Evolutionary conservation across 129 eudicot genomes (phyloP).

Genomic region (Arctium lappa): DNA sequence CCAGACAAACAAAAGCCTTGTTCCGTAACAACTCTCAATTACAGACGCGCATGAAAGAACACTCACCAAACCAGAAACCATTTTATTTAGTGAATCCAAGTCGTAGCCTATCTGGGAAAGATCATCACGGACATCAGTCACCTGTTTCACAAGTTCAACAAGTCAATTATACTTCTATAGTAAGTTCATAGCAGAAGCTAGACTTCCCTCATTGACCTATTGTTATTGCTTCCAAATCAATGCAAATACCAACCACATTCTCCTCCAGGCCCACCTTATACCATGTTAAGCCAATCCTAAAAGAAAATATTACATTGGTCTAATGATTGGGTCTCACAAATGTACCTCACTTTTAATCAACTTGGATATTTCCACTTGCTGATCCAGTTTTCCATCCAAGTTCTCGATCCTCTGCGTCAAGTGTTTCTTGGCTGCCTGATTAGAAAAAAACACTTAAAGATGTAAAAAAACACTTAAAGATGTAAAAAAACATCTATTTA

Average conservation of each 20-base stretch:
- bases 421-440: conserved; percentile 83
- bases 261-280: not conserved
- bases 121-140: conserved; percentile 64
- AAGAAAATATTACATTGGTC: not conserved
- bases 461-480: not conserved
- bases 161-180: not conserved
- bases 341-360: conserved; percentile 65
- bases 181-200: not conserved
- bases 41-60: not conserved
- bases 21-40: not conserved
- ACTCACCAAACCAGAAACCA: conserved; percentile 88
- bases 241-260: not conserved
- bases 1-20: not conserved
- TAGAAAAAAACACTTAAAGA: conserved; percentile 3
- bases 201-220: not conserved
- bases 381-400: conserved; percentile 81
- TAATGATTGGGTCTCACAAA: not conserved
- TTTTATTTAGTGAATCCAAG: conserved; percentile 50
- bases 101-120: conserved; percentile 62
- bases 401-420: conserved; percentile 87
- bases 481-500: not conserved
- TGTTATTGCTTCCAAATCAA: not conserved
- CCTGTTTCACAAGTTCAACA: conserved; percentile 51
- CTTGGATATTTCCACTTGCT: conserved; percentile 73
- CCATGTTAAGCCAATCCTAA: not conserved